Evolutionary conservation across 805 yeast genomes (phyloP).

Genomic region (Kuraishia ogatae): DNA sequence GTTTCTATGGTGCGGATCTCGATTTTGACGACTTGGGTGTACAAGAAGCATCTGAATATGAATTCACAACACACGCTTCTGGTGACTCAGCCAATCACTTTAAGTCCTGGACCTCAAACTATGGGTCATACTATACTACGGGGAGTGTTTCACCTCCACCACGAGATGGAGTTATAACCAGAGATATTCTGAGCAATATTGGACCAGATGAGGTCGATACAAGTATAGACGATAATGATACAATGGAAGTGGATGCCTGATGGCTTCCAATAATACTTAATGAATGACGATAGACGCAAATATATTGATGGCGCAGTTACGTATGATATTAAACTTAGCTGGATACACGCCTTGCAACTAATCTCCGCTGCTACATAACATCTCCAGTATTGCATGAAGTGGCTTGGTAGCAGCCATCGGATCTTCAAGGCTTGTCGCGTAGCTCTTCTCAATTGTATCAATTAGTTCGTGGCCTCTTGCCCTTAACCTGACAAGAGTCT

Average conservation of each 20-base stretch:
- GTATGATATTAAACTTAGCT: no score
- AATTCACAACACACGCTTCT: not conserved
- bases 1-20: not conserved
- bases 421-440: conserved; percentile 4
- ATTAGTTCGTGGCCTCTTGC: conserved; percentile 16
- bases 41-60: not conserved
- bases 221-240: conserved; percentile 5
- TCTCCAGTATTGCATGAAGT: conserved; percentile 1
- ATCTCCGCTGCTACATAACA: conserved; percentile 5
- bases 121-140: conserved; percentile 6
- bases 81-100: not conserved
- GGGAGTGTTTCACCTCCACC: not conserved
- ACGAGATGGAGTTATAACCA: not conserved
- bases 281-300: not conserved
- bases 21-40: not conserved
- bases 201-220: conserved; percentile 1
- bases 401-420: not conserved
- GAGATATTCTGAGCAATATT: not conserved
- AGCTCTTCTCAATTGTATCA: conserved; percentile 7
- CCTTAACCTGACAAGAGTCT: conserved; percentile 19
- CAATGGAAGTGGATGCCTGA: not conserved
- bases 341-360: not conserved
- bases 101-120: conserved; percentile 6
- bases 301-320: not conserved
- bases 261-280: not conserved